Evolutionary conservation across 164 flowering plant genomes (phyloP).

Genomic region (Magnolia kwangsiensis): DNA sequence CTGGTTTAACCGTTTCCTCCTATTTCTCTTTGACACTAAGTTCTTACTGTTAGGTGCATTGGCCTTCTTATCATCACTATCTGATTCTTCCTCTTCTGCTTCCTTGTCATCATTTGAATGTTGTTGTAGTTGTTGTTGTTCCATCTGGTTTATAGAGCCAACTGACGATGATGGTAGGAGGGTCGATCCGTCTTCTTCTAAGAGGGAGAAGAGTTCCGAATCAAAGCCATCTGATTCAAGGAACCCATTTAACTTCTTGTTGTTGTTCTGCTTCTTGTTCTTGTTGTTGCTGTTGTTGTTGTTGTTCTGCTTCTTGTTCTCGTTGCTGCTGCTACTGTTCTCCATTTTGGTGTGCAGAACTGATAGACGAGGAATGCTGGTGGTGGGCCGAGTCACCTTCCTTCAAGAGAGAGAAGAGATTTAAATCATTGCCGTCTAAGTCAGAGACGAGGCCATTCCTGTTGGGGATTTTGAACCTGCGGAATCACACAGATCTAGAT

Average conservation of each 20-base stretch:
- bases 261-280: neutral
- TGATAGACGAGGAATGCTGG: too few relatives aligned
- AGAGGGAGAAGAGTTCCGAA: neutral
- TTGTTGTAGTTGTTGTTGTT: neutral
- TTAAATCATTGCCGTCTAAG: neutral
- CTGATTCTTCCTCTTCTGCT: slow-evolving; percentile 2
- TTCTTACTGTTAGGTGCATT: slow-evolving; percentile 18
- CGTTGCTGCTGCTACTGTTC: too few relatives aligned
- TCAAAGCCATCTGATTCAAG: neutral
- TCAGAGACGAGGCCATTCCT: neutral
- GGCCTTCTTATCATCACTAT: slow-evolving; percentile 1
- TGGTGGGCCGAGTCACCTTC: neutral
- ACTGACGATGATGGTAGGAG: neutral
- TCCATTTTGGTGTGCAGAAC: too few relatives aligned
- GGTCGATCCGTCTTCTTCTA: neutral
- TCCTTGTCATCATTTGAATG: neutral
- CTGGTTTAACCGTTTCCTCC: slow-evolving; percentile 27
- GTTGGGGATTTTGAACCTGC: too few relatives aligned
- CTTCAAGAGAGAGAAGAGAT: neutral
- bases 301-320: neutral
- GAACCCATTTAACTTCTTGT: neutral
- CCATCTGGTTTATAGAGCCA: neutral
- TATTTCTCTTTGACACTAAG: slow-evolving; percentile 27
- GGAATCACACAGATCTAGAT: too few relatives aligned
- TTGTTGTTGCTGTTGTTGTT: neutral